Evolutionary conservation across 148 eudicot species (phyloP), one percentile per base, ranked within the genome.

Genomic region (Limonium bicolor): DNA sequence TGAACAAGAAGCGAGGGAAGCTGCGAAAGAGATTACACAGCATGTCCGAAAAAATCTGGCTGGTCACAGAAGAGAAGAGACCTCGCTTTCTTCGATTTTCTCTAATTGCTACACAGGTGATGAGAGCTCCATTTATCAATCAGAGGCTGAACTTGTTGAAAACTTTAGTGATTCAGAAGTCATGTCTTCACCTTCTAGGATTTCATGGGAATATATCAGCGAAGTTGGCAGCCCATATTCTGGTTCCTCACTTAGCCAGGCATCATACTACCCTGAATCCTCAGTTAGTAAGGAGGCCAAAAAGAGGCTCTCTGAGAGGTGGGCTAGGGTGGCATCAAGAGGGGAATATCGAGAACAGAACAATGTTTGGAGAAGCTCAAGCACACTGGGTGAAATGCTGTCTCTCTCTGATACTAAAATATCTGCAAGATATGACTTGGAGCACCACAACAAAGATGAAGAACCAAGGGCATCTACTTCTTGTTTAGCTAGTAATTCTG

Each of bases 311-410:
- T 90, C 99, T 58, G 99, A 90, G 76, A 85, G 99, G 58, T 90
- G 99, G 99, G 74, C 95, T 15, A 65, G 78, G 82, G 66, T 84
- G 93, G 42, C 95, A 52, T 67, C 92, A 35, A 71, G 46, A 57
- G 74, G 76, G 27, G 57, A 25, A 56, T 67, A 46, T 55, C 72
- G 38, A 41, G 94, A 85, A 41, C 84, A 60, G 45, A 61, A 70
- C 53, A 77, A 64, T 53, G 19, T 76, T 23, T 67, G 72, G 26
- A 70, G 77, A 57, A 81, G 77, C 64, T 75, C 95, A 29, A 76
- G 88, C 53, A 90, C 95, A 22, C 65, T 90, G 11, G 99, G 99
- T 15, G 99, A 90, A 63, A 90, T 90, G 97, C 95, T 90, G 48
- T 77, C 95, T n/a, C 86, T 90, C 57, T 75, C 95, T 46, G 97